A percentile compares a stretch with the other conserved stretches of the same genome.
phyloP scores from a whole-genome alignment of 306 rosid genomes.

The Phaseolus lunatus region DNA sequence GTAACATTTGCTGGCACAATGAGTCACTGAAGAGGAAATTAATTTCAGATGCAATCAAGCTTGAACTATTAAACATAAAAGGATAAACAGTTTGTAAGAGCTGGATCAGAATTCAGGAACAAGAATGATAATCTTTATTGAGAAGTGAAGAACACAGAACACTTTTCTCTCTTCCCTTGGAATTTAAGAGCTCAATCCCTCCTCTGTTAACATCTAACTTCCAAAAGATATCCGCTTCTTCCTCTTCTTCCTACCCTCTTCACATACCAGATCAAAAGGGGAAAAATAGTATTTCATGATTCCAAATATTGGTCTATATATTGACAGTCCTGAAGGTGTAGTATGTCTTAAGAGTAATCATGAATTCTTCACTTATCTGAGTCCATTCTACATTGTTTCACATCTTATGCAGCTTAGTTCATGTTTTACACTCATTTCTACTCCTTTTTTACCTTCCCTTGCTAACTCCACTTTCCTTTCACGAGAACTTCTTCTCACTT shows the following conservation, averaged over 20 bases:
- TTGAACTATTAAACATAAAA: not conserved
- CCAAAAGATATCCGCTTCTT: not conserved
- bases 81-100: not conserved
- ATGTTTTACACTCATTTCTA: not conserved
- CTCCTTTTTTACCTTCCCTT: not conserved
- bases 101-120: not conserved
- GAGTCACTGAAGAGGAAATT: conserved; percentile 12
- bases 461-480: not conserved
- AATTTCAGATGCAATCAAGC: not conserved
- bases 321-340: not conserved
- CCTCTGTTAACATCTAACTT: not conserved
- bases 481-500: too few relatives aligned
- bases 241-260: not conserved
- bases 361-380: not conserved
- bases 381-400: conserved; percentile 3
- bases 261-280: not conserved
- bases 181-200: not conserved
- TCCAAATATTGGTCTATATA: not conserved
- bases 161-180: not conserved
- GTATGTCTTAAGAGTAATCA: not conserved
- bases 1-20: not conserved
- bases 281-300: not conserved
- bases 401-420: not conserved
- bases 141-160: not conserved
- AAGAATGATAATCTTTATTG: not conserved